Evolutionary conservation across 2,329 filamentous ascomycete genomes (phyloP).

Genomic region (Akanthomyces uredinophilus): DNA sequence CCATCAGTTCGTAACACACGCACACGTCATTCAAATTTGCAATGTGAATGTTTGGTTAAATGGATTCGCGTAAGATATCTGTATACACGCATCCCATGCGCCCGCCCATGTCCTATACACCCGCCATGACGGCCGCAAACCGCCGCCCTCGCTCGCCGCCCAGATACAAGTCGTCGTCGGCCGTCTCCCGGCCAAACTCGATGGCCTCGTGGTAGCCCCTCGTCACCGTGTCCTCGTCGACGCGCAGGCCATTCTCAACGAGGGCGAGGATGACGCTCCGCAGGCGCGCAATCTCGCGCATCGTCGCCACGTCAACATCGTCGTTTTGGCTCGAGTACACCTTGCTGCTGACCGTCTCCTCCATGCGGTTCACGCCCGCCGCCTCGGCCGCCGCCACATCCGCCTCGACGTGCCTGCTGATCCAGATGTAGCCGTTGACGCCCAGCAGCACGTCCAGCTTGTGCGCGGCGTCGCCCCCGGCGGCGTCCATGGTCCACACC

Average conservation of each 20-base stretch:
- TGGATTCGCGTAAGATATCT: background rate
- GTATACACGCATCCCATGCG: background rate
- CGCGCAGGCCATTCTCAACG: constrained; percentile 73
- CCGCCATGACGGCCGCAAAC: constrained; percentile 38
- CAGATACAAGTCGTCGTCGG: constrained; percentile 55
- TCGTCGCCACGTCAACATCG: constrained; percentile 66
- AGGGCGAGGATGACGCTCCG: constrained; percentile 76
- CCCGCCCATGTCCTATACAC: constrained; percentile 8
- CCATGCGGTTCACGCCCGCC: constrained; percentile 73
- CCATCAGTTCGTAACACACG: background rate
- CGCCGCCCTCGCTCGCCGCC: constrained; percentile 52
- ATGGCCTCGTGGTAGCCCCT: constrained; percentile 77
- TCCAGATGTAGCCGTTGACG: constrained; percentile 97
- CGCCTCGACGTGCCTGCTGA: constrained; percentile 73
- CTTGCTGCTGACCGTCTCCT: constrained; percentile 77
- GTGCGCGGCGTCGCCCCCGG: constrained; percentile 40
- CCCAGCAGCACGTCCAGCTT: constrained; percentile 83
- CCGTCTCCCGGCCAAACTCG: constrained; percentile 62
- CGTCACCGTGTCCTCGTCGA: constrained; percentile 86
- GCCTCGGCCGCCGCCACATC: constrained; percentile 42
- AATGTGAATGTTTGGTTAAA: background rate
- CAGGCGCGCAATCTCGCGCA: constrained; percentile 83
- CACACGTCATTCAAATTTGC: background rate
- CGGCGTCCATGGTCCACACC: constrained; percentile 69
- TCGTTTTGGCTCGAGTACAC: constrained; percentile 97